Base-by-base conservation (phyloP, 148 eudicot species). In the Persicaria tinctoria region DNA sequence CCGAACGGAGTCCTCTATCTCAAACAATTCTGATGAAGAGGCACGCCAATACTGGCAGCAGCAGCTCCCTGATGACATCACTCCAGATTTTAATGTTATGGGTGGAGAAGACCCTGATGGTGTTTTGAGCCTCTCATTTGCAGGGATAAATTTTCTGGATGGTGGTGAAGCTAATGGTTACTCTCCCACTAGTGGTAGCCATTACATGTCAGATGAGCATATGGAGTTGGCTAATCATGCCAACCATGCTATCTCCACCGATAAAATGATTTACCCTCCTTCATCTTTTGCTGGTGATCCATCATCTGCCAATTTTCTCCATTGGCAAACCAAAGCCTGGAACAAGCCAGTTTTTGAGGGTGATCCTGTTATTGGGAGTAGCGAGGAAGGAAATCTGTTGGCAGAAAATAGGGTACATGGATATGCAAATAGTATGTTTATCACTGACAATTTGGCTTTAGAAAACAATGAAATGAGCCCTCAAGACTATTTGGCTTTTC, bases 41-140 rank as follows among this genome's bases (percentile, higher is more conserved):
- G 95, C 91, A 48, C 97, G 81, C 45, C 96, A 87, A 57, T 95
- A 86, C 71, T 95, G 98, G 98, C 85, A 90, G 77, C 84, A 76
- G 76, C 93, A 92, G 78, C 96, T 95, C 32, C 98, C 98, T 23
- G 98, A 95, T 84, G 98, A 95, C 78, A 90, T 95, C 56, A 95
- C 92, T 84, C 98, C 98, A 6, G 98, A 95, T 79, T 95, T 95
- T 70, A 87, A 87, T 55, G 83, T 81, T 62, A 68, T 79, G 77
- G 89, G 85, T 53, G 89, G 80, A 69, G 90, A 88, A 45, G 87
- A 85, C 13, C 83, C 82, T 78, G 91, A 54, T 57, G 86, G 82
- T 78, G 57, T 79, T 64, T 76, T 80, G 27, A 73, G 72, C 82
- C 84, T 95, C 68, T 82, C 96, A 1, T 84, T 95, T 82, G 85